Evolutionary conservation across 495 filamentous ascomycete species (phyloP).

Genomic region (Coniosporium apollinis): DNA sequence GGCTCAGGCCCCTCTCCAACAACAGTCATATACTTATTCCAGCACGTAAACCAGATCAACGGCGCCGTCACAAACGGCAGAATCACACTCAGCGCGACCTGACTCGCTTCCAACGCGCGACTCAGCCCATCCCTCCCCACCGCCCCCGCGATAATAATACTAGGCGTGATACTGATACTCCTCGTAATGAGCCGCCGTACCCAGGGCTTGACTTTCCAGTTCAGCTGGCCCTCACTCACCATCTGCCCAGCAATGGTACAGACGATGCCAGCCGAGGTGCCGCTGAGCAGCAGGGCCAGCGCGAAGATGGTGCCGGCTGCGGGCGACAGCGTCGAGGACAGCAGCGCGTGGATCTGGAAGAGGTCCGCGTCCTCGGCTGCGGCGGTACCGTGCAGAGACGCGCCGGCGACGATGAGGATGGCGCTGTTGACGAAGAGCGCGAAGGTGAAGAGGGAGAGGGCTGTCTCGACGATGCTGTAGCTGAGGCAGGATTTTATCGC

Average conservation of each 20-base stretch:
- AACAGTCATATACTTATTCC: slow-evolving; percentile 69
- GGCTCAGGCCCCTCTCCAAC: neutral
- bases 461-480: slow-evolving; percentile 55
- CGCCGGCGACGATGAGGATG: slow-evolving; percentile 78
- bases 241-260: slow-evolving; percentile 77
- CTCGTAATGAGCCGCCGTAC: slow-evolving; percentile 52
- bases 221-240: slow-evolving; percentile 62
- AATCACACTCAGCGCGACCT: slow-evolving; percentile 67
- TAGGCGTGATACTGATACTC: slow-evolving; percentile 60
- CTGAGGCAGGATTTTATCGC: slow-evolving; percentile 67
- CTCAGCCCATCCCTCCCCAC: slow-evolving; percentile 54
- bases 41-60: slow-evolving; percentile 74
- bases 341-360: slow-evolving; percentile 66
- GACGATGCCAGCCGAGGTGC: slow-evolving; percentile 60
- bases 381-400: slow-evolving; percentile 45
- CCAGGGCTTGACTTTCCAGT: slow-evolving; percentile 56
- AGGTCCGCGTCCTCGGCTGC: slow-evolving; percentile 48
- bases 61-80: slow-evolving; percentile 71
- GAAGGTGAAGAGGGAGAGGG: slow-evolving; percentile 71
- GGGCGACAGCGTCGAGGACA: slow-evolving; percentile 50
- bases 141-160: slow-evolving; percentile 67
- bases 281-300: slow-evolving; percentile 60
- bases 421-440: slow-evolving; percentile 84
- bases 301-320: slow-evolving; percentile 62
- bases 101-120: slow-evolving; percentile 56